Percentiles rank a stretch among this genome's conserved stretches.
Conservation (phyloP, 179 eudicot genomes). For the Corrigiola litoralis region DNA sequence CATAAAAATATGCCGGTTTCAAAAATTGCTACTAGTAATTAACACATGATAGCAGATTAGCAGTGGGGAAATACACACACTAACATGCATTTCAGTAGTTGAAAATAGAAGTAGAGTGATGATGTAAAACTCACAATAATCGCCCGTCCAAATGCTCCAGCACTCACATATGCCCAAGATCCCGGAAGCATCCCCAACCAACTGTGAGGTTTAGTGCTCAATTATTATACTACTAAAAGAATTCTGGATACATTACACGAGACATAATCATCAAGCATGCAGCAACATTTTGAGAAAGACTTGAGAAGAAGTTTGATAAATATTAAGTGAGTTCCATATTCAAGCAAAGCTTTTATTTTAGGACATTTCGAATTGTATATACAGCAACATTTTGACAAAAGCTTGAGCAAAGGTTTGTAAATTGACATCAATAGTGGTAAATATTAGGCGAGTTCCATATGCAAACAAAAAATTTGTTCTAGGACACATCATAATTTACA, state of each 20-base stretch:
- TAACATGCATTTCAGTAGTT: too few species aligned
- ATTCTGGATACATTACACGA: background rate
- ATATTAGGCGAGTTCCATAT: background rate
- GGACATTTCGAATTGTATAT: too few species aligned
- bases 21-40: too few species aligned
- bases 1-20: too few species aligned
- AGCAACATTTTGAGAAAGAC: background rate
- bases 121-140: constrained; percentile 63
- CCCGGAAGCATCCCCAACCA: constrained; percentile 99
- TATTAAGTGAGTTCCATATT: background rate
- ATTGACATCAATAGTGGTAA: too few species aligned
- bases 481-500: too few species aligned
- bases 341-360: background rate
- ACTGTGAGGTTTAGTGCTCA: constrained; percentile 35
- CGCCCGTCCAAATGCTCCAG: constrained; percentile 99
- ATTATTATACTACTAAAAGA: background rate
- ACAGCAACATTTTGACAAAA: background rate
- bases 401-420: background rate
- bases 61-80: too few species aligned
- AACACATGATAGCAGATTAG: too few species aligned
- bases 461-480: background rate
- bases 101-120: background rate
- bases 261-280: background rate
- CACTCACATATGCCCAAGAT: constrained; percentile 96
- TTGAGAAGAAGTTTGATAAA: background rate